Percentiles rank a stretch among this genome's conserved stretches.
Conservation (phyloP, 2,329 filamentous ascomycete species). For the Biscogniauxia sp. region DNA sequence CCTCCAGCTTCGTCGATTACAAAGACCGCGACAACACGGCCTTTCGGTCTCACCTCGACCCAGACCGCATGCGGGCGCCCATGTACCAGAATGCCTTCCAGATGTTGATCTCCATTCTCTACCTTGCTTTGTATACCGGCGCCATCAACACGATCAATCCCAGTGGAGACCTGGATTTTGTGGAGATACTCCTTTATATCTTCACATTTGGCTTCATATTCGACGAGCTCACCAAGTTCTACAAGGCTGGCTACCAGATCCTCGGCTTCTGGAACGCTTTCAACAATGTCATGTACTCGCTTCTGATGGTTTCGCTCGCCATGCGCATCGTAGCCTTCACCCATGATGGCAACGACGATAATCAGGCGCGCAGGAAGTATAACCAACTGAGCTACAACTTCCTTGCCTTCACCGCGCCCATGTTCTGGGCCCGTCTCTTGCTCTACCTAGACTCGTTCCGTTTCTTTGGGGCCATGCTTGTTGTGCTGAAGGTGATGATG, state of each 20-base stretch:
- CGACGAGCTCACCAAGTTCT: conserved; percentile 85
- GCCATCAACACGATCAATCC: conserved; percentile 95
- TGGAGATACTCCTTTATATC: conserved; percentile 81
- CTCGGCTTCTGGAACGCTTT: conserved; percentile 97
- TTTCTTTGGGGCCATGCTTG: conserved; percentile 98
- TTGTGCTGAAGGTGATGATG: conserved; percentile 94
- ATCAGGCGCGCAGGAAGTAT: conserved; percentile 56
- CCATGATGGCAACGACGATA: conserved; percentile 43
- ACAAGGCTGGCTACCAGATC: conserved; percentile 90
- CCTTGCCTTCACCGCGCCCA: conserved; percentile 84
- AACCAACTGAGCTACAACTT: conserved; percentile 92
- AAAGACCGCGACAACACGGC: conserved; percentile 73
- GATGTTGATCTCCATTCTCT: conserved; percentile 79
- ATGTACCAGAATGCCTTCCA: conserved; percentile 90
- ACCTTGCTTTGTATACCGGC: conserved; percentile 79
- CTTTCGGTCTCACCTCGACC: conserved; percentile 83
- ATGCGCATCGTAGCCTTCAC: conserved; percentile 75
- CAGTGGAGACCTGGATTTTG: conserved; percentile 75
- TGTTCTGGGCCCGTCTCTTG: conserved; percentile 94
- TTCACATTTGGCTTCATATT: conserved; percentile 91
- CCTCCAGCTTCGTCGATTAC: conserved; percentile 86
- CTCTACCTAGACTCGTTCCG: conserved; percentile 90
- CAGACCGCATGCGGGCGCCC: conserved; percentile 89
- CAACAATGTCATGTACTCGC: conserved; percentile 76
- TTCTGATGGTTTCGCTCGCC: conserved; percentile 76